Percentiles rank a stretch among this genome's conserved stretches.
phyloP scores from a whole-genome alignment of 192 early-diverging fungal genomes.

The Coemansia sp. region DNA sequence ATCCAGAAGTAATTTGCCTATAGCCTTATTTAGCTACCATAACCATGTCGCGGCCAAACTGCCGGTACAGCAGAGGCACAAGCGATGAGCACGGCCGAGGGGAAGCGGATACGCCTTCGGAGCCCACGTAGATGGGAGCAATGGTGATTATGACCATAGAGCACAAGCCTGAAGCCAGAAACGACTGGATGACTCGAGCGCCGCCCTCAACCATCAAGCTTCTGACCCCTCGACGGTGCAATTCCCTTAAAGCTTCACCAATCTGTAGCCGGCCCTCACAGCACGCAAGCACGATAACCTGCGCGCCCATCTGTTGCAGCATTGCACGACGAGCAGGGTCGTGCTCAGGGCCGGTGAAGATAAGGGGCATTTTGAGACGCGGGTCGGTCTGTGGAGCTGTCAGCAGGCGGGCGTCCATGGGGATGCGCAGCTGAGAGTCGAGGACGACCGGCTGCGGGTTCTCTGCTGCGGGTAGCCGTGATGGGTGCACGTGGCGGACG shows the following conservation, averaged over 20 bases:
- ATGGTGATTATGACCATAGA: constrained; percentile 61
- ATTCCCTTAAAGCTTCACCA: constrained; percentile 10
- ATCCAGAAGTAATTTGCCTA: constrained; percentile 3
- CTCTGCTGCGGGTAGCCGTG: neutral
- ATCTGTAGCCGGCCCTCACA: constrained; percentile 16
- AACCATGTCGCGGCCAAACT: constrained; percentile 58
- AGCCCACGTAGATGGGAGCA: constrained; percentile 68
- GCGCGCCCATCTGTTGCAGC: constrained; percentile 62
- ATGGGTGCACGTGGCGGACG: constrained; percentile 15
- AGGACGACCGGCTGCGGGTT: constrained; percentile 77
- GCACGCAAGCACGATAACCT: constrained; percentile 46
- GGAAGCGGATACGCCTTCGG: constrained; percentile 54
- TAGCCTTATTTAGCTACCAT: constrained; percentile 35
- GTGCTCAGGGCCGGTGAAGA: constrained; percentile 47
- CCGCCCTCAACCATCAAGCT: constrained; percentile 91
- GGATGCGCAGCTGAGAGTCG: constrained; percentile 68
- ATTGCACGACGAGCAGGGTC: constrained; percentile 21
- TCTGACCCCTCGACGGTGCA: constrained; percentile 42
- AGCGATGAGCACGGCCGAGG: constrained; percentile 7
- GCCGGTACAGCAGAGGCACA: constrained; percentile 34
- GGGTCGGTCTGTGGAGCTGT: constrained; percentile 28
- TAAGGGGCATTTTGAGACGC: constrained; percentile 57
- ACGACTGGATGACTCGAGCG: constrained; percentile 66
- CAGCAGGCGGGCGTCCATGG: constrained; percentile 58
- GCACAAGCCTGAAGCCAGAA: constrained; percentile 40